These are phyloP conservation scores for Tulasnella sp. DNA, from an alignment of 768 basidiomycete genomes.

Conservation along the genomic window DNA sequence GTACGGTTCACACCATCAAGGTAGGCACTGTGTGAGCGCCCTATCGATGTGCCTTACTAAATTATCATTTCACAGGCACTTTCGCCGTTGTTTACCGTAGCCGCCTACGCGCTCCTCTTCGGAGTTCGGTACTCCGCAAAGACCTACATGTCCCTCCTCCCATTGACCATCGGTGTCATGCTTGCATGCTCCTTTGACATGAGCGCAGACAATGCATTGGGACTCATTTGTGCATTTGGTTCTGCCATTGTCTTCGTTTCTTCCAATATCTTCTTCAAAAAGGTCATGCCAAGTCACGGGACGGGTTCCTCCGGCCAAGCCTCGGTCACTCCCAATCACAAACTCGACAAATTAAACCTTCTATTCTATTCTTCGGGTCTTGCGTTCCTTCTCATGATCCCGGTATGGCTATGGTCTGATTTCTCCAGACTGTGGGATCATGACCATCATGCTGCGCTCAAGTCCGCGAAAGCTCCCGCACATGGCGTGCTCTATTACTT, in stretches of 20 bases:
- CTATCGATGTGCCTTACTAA: not conserved
- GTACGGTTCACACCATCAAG: slow-evolving; percentile 98
- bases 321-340: slow-evolving; percentile 37
- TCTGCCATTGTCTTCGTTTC: slow-evolving; percentile 94
- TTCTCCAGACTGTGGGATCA: slow-evolving; percentile 39
- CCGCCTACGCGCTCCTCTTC: slow-evolving; percentile 87
- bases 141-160: slow-evolving; percentile 89
- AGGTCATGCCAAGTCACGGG: slow-evolving; percentile 67
- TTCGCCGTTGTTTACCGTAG: slow-evolving; percentile 93
- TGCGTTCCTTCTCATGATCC: slow-evolving; percentile 93
- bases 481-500: slow-evolving; percentile 71
- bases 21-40: slow-evolving; percentile 36
- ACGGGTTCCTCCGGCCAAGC: slow-evolving; percentile 28
- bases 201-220: slow-evolving; percentile 70
- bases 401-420: slow-evolving; percentile 87
- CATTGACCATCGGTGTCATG: slow-evolving; percentile 94
- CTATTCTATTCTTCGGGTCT: slow-evolving; percentile 86
- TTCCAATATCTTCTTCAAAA: slow-evolving; percentile 99
- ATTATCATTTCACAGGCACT: slow-evolving; percentile 48
- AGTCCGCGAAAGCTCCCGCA: slow-evolving; percentile 22
- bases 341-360: slow-evolving; percentile 94
- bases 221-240: slow-evolving; percentile 91
- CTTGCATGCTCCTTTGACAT: slow-evolving; percentile 90
- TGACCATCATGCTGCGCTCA: not conserved
- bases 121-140: slow-evolving; percentile 82